A percentile compares a stretch with the other conserved stretches of the same genome.
These are phyloP conservation scores for Tricholoma flavovirens DNA, from an alignment of 768 basidiomycete species.

Conservation along the genomic window DNA sequence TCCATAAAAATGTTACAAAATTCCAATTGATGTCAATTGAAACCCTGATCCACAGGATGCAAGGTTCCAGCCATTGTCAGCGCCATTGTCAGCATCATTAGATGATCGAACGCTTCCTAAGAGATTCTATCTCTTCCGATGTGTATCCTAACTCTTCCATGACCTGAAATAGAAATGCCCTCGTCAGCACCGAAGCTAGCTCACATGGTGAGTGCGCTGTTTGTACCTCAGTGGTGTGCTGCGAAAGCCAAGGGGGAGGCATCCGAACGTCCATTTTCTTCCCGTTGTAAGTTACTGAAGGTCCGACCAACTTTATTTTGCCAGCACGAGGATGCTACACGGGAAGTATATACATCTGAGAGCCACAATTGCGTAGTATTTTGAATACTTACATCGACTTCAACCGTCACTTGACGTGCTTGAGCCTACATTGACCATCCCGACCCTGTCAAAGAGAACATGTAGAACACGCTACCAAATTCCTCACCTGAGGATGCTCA, in stretches of 20 bases:
- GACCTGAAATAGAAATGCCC: constrained; percentile 4
- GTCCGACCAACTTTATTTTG: constrained; percentile 72
- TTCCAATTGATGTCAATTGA: no score
- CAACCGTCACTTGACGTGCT: constrained; percentile 68
- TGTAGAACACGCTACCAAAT: neutral
- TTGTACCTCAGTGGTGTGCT: constrained; percentile 71
- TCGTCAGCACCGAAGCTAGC: neutral
- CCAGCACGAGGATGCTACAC: constrained; percentile 68
- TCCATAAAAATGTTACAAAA: no score
- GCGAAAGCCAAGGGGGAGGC: constrained; percentile 84
- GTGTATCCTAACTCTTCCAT: constrained; percentile 31
- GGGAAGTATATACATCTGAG: constrained; percentile 10
- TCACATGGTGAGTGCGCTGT: constrained; percentile 4
- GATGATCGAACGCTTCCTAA: constrained; percentile 15
- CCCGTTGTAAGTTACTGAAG: constrained; percentile 80
- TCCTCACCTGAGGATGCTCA: constrained; percentile 64
- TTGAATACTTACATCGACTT: constrained; percentile 61
- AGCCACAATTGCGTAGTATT: constrained; percentile 24
- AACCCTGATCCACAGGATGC: no score
- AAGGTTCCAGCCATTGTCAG: no score
- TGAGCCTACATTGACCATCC: constrained; percentile 45
- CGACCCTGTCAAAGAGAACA: constrained; percentile 1
- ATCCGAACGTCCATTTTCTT: constrained; percentile 65
- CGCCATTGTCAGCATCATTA: neutral
- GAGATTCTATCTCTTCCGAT: constrained; percentile 10